Conservation (phyloP, 345 rosid species). For the Eucalyptus leucophloia region DNA sequence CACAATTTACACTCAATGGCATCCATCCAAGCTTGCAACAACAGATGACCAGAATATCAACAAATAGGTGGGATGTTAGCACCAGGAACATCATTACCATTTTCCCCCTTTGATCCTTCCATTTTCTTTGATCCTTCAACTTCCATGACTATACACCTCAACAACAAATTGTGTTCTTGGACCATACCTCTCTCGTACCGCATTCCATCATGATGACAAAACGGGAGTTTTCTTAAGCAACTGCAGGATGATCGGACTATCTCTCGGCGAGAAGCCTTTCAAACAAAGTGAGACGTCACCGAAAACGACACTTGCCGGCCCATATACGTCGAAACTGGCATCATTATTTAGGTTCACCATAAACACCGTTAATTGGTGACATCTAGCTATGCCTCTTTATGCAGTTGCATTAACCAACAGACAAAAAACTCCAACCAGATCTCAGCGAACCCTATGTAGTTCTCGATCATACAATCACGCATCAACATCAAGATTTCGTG, state of each 20-base stretch:
- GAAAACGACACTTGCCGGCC: conserved; percentile 56
- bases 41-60: background rate
- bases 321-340: conserved; percentile 56
- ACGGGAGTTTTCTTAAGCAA: background rate
- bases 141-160: background rate
- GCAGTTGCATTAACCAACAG: background rate
- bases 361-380: background rate
- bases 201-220: background rate
- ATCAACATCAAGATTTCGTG: background rate
- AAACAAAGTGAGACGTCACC: conserved; percentile 43
- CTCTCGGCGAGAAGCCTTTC: conserved; percentile 53
- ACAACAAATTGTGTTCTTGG: too few relatives aligned
- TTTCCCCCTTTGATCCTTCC: too few relatives aligned
- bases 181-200: too few relatives aligned
- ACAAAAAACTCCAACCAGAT: background rate
- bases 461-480: background rate
- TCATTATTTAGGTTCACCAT: conserved; percentile 54
- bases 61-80: too few relatives aligned
- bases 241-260: conserved; percentile 59
- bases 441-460: background rate
- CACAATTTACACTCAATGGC: background rate
- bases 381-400: background rate
- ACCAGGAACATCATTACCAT: background rate
- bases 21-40: background rate
- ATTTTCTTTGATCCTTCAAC: background rate